Percentiles rank a stretch among this genome's conserved stretches.
Evolutionary conservation across 2,329 filamentous ascomycete genomes (phyloP).

Genomic region (Lachnellula willkommii): DNA sequence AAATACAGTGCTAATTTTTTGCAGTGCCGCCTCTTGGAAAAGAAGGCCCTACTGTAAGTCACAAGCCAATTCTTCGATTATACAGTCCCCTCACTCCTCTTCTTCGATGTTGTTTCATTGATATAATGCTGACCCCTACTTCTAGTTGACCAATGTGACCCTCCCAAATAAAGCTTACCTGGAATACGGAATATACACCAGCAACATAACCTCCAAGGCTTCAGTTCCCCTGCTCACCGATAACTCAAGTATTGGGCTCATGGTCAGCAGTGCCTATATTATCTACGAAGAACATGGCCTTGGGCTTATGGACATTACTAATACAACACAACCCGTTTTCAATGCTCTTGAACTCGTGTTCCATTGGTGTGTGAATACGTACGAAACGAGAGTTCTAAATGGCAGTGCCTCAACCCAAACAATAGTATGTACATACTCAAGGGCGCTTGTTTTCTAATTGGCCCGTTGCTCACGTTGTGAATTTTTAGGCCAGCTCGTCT

Average conservation of each 20-base stretch:
- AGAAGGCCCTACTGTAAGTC: too few species aligned
- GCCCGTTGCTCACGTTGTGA: too few species aligned
- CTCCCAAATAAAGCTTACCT: too few species aligned
- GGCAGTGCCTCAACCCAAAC: not conserved
- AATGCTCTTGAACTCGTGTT: not conserved
- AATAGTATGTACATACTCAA: not conserved
- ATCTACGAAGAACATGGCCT: not conserved
- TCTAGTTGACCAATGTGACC: too few species aligned
- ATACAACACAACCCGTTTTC: not conserved
- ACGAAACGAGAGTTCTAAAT: not conserved
- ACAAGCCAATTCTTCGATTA: too few species aligned
- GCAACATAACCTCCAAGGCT: not conserved
- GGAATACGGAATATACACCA: too few species aligned
- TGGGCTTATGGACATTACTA: not conserved
- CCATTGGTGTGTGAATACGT: not conserved
- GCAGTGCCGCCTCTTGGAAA: too few species aligned
- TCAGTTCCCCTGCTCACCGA: not conserved
- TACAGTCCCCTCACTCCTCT: too few species aligned
- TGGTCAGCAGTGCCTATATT: not conserved
- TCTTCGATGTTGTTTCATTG: too few species aligned
- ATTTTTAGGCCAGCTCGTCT: not conserved
- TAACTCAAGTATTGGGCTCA: not conserved
- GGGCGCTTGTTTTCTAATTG: too few species aligned
- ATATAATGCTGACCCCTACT: too few species aligned
- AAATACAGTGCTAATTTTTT: too few species aligned